phyloP scores from a whole-genome alignment of 768 basidiomycete genomes.

The Naematelia encephala region DNA sequence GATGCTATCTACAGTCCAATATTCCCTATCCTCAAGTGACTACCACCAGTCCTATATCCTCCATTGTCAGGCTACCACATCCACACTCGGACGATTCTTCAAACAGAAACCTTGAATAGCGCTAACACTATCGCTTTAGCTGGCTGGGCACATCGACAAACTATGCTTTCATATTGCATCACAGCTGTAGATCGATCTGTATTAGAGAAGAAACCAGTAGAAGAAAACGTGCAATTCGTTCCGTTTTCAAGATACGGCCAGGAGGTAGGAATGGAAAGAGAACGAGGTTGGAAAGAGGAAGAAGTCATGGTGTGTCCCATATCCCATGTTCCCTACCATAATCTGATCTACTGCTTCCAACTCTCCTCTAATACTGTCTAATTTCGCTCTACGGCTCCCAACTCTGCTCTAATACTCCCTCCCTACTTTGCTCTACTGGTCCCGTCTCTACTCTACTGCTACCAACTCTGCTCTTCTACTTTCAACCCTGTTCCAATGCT shows the following conservation, averaged over 20 bases:
- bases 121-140: constrained; percentile 23
- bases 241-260: constrained; percentile 1
- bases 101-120: neutral
- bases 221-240: constrained; percentile 20
- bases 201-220: constrained; percentile 24
- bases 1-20: no score
- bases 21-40: neutral
- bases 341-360: neutral
- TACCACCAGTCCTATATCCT: neutral
- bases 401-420: neutral
- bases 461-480: constrained; percentile 2
- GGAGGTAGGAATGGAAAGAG: constrained; percentile 2
- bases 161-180: constrained; percentile 41
- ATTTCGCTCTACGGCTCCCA: constrained; percentile 1
- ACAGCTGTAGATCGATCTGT: constrained; percentile 31
- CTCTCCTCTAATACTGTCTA: neutral
- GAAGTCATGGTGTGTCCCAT: constrained; percentile 41
- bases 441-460: neutral
- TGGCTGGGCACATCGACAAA: constrained; percentile 49
- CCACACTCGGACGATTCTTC: neutral
- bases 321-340: neutral
- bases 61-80: neutral
- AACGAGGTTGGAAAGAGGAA: constrained; percentile 37
- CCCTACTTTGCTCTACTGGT: neutral
- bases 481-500: neutral